Evolutionary conservation across 441 rosid genomes (phyloP).

Genomic region (Theobroma grandiflorum): DNA sequence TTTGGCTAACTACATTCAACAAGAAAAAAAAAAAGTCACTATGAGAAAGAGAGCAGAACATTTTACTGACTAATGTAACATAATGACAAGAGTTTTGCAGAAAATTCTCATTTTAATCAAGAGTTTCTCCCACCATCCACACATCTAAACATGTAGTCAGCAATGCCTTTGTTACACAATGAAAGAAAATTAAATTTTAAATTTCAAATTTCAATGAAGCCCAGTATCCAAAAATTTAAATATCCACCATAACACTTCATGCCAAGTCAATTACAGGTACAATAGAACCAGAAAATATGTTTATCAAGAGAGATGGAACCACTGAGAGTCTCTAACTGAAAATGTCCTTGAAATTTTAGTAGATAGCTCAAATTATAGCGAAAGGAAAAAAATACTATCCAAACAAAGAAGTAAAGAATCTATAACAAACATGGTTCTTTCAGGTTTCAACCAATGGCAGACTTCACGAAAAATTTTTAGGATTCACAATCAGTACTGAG

Average conservation of each 20-base stretch:
- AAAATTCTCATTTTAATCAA: not conserved
- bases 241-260: not conserved
- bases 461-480: slow-evolving; percentile 4
- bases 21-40: not conserved
- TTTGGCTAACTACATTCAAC: slow-evolving; percentile 65
- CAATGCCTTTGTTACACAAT: not conserved
- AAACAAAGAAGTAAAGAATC: not conserved
- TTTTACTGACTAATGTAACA: not conserved
- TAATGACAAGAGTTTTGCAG: not conserved
- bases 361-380: not conserved
- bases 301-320: not conserved
- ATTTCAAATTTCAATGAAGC: not conserved
- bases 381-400: too few species aligned
- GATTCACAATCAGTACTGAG: not conserved
- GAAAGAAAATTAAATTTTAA: not conserved
- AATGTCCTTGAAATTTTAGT: not conserved
- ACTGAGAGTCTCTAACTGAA: not conserved
- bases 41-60: not conserved
- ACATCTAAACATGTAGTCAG: not conserved
- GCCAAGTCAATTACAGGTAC: not conserved
- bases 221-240: not conserved
- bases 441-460: not conserved
- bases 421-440: not conserved
- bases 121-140: not conserved
- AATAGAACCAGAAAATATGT: not conserved